Conservation (phyloP, 2,329 filamentous ascomycete species). For the Teratosphaeria viscida region DNA sequence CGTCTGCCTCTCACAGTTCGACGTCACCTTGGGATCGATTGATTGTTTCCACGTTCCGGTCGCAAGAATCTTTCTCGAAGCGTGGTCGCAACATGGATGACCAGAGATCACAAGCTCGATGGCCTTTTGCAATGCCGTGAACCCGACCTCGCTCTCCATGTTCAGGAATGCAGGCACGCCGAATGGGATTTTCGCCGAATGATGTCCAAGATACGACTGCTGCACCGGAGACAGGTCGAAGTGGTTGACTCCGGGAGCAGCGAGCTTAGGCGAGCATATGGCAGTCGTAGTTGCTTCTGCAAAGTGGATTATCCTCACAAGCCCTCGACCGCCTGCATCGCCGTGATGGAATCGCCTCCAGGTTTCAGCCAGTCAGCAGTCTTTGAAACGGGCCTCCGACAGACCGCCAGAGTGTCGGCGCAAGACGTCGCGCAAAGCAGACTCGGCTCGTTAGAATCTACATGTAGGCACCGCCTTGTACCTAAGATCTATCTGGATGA, state of each 20-base stretch:
- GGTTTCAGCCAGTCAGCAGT: neutral
- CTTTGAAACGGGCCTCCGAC: neutral
- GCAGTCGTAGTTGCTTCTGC: neutral
- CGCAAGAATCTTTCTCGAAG: neutral
- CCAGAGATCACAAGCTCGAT: neutral
- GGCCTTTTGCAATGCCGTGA: neutral
- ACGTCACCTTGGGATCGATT: neutral
- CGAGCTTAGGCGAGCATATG: neutral
- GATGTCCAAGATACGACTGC: neutral
- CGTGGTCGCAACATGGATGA: neutral
- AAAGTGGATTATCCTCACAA: neutral
- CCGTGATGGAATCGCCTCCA: neutral
- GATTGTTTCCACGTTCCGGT: neutral
- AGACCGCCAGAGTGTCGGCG: neutral
- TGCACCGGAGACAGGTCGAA: neutral
- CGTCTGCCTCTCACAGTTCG: neutral
- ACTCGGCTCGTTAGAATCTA: neutral
- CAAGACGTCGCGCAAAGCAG: neutral
- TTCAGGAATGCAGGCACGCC: neutral
- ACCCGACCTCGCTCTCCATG: neutral
- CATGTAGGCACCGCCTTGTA: too few relatives aligned
- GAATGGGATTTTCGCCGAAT: neutral
- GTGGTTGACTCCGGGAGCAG: neutral
- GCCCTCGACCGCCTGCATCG: neutral
- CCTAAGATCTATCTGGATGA: too few relatives aligned